Evolutionary conservation across 106 monocot species (phyloP), one percentile per base, ranked within the genome.

Genomic region (Dendrobium officinale): DNA sequence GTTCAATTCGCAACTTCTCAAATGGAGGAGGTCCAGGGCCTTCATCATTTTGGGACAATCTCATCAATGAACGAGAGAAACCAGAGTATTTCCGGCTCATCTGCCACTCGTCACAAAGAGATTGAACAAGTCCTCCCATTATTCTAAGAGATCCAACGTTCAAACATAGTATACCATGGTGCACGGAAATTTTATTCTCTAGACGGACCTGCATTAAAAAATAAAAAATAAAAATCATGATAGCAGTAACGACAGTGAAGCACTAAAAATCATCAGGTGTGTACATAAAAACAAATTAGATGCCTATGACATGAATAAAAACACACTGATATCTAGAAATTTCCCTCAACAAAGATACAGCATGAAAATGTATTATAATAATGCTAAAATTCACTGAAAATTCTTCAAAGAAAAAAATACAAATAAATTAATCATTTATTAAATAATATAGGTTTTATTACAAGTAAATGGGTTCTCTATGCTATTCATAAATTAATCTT

Each of bases 41-140:
- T 80, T 90, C 88, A 72, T 82, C 81, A 55, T 79, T 86, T 49
- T 84, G 78, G 79, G 91, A 85, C 61, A 51, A 75, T 68, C 81
- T 93, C 31, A 79, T 67, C 27, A 82, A 77, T 79, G 85, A 77
- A 26, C 92, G 88, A 68, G 92, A 92, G 27, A 93, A 89, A 26
- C 89, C 88, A 16, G 98, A 95, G 80, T 88, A 98, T 83, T 92
- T 98, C 84, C 81, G 90, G 81, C 84, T 93, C 84, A 98, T 86
- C 51, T 90, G 80, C 98, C 95, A 98, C 66, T 98, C 98, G 58
- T 98, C 98, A 79, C 85, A 87, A 40, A 98, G 86, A 67, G 92
- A 88, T 87, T 91, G 86, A 20, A 98, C 95, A 64, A 88, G 3
- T 67, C 98, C 98, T 73, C 98, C 98, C 66, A 95, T 45, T 61